Conservation (phyloP, 768 basidiomycete genomes). For the Xerocomellus chrysenteron region DNA sequence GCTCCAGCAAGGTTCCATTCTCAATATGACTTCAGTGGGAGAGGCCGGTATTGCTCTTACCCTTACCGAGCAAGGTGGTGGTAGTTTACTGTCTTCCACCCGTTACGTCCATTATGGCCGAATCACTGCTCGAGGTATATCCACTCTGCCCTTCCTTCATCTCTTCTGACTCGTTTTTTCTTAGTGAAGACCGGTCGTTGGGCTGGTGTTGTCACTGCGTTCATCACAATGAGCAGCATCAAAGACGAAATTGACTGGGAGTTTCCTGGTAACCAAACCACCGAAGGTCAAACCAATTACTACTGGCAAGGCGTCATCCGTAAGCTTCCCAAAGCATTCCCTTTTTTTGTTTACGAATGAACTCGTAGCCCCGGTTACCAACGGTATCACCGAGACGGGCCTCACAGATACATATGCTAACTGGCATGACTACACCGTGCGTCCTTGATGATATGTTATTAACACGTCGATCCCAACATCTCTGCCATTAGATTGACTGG, state of each 20-base stretch:
- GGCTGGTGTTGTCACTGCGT: constrained; percentile 80
- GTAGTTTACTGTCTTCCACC: constrained; percentile 77
- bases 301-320: constrained; percentile 77
- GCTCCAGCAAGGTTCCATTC: constrained; percentile 62
- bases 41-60: constrained; percentile 63
- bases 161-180: background rate
- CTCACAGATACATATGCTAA: constrained; percentile 64
- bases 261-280: constrained; percentile 64
- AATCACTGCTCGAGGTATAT: constrained; percentile 60
- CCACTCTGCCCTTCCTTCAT: background rate
- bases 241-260: constrained; percentile 91
- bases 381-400: constrained; percentile 48
- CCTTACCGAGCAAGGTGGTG: constrained; percentile 69
- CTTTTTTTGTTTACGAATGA: background rate
- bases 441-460: constrained; percentile 21
- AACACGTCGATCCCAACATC: background rate
- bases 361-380: constrained; percentile 41
- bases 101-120: constrained; percentile 81
- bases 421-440: constrained; percentile 75
- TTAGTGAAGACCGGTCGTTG: constrained; percentile 78
- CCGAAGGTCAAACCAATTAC: constrained; percentile 73
- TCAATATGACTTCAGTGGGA: constrained; percentile 59
- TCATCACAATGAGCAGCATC: constrained; percentile 81
- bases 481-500: constrained; percentile 69
- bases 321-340: constrained; percentile 33